These are phyloP conservation scores for Penicillium cataractarum DNA, from an alignment of 495 filamentous ascomycete genomes.

Conservation along the genomic window DNA sequence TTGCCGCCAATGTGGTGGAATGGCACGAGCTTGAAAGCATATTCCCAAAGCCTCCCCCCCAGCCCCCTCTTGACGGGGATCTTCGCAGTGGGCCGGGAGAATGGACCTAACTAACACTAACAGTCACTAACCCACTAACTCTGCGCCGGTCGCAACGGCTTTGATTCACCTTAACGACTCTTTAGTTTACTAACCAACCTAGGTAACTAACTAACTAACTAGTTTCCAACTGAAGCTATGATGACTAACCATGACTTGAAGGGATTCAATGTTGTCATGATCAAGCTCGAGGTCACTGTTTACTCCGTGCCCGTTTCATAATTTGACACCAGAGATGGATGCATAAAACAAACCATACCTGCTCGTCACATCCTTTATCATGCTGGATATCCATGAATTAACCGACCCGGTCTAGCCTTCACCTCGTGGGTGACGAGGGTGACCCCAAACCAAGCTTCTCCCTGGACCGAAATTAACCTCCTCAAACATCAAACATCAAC, in stretches of 20 bases:
- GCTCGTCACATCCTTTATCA: not conserved
- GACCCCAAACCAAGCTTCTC: conserved; percentile 16
- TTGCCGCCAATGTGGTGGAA: not conserved
- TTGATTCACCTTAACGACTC: not conserved
- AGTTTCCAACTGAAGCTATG: too few relatives aligned
- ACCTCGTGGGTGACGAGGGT: not conserved
- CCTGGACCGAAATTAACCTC: conserved; percentile 15
- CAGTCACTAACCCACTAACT: not conserved
- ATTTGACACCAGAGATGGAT: not conserved
- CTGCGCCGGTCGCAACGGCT: not conserved
- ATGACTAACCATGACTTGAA: not conserved
- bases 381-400: not conserved
- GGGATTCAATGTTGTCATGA: not conserved
- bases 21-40: not conserved
- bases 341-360: not conserved
- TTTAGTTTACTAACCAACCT: not conserved
- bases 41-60: not conserved
- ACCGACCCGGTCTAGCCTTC: not conserved
- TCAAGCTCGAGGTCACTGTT: not conserved
- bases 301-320: not conserved
- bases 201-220: too few relatives aligned
- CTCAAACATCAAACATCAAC: conserved; percentile 14
- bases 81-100: not conserved
- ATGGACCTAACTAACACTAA: not conserved
- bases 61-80: not conserved